These are phyloP conservation scores for Sarocladium brachiariae DNA, from an alignment of 2,329 filamentous ascomycete genomes.

Conservation along the genomic window DNA sequence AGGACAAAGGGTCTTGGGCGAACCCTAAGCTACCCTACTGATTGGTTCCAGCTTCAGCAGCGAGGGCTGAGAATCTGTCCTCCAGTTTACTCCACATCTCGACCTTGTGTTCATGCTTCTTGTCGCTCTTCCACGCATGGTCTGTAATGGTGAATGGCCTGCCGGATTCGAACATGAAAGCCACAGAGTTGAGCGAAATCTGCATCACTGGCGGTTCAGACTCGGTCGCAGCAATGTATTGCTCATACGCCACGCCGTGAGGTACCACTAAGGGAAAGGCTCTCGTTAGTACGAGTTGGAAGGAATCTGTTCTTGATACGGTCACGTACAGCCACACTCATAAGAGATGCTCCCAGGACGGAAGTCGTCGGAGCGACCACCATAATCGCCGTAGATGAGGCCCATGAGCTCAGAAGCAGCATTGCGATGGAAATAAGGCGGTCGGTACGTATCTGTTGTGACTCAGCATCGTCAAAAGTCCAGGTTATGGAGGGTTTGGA, in stretches of 20 bases:
- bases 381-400: slow-evolving; percentile 32
- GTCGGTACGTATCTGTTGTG: slow-evolving; percentile 55
- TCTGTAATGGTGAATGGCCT: slow-evolving; percentile 51
- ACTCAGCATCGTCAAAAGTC: too few relatives aligned
- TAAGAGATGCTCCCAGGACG: slow-evolving; percentile 38
- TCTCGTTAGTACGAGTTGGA: too few relatives aligned
- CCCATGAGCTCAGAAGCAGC: slow-evolving; percentile 52
- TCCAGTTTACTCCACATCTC: slow-evolving; percentile 49
- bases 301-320: too few relatives aligned
- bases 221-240: slow-evolving; percentile 14
- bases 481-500: too few relatives aligned
- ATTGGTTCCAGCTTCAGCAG: too few relatives aligned
- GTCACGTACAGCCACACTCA: slow-evolving; percentile 27
- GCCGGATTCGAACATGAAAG: slow-evolving; percentile 45
- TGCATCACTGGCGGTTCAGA: slow-evolving; percentile 34
- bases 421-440: slow-evolving; percentile 60
- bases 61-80: slow-evolving; percentile 47
- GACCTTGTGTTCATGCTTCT: slow-evolving; percentile 36
- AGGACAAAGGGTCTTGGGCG: too few relatives aligned
- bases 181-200: slow-evolving; percentile 38
- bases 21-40: too few relatives aligned
- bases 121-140: slow-evolving; percentile 37
- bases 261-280: too few relatives aligned
- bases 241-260: slow-evolving; percentile 39
- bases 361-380: slow-evolving; percentile 31